Evolutionary conservation across 805 yeast species (phyloP), one percentile per base, ranked within the genome.

Genomic region (Cyberlindnera maritima): DNA sequence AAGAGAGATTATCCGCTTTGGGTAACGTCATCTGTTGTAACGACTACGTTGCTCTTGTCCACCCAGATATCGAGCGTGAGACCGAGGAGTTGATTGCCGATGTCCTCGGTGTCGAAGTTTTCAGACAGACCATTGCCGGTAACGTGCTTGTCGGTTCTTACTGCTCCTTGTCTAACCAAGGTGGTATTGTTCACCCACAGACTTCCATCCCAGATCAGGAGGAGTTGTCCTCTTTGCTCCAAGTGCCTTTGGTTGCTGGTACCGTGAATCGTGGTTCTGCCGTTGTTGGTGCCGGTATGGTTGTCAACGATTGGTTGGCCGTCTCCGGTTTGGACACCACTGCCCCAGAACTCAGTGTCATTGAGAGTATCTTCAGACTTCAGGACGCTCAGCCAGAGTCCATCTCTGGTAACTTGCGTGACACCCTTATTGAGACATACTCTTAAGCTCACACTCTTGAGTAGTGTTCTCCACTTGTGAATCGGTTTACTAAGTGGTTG

Each of bases 21-120:
- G 99, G 99, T 61, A 94, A 94, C 61, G 99, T 94, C 53, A 90
- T 94, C 63, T 92, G 98, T 71, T 92, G 98, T 73, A 94, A 94
- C 70, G 99, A 94, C 69, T 94, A 94, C 66, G 99, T 95, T 60
- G 99, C 99, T 3, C 79, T 94, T 56, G 99, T 94, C 45, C 99
- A 94, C 70, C 99, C 99, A 43, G 99, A 94, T 73, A 89, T 94
- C 56, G 99, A 94, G 75, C 85, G 99, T 67, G 99, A 94, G 71
- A 94, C 99, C 44, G 99, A 94, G 73, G 99, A 94, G 74, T 75
- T 94, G 59, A 94, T 94, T 65, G 96, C 98, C 39, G 99, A 94
- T 69, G 97, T 91, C 14, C 77, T 94, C 49, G 99, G 99, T 50
- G 99, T 94, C 44, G 99, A 94, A 72, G 99, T 94, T 39, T 94